Conservation (phyloP, 2,329 filamentous ascomycete genomes). For the Graphilbum fragrans region DNA sequence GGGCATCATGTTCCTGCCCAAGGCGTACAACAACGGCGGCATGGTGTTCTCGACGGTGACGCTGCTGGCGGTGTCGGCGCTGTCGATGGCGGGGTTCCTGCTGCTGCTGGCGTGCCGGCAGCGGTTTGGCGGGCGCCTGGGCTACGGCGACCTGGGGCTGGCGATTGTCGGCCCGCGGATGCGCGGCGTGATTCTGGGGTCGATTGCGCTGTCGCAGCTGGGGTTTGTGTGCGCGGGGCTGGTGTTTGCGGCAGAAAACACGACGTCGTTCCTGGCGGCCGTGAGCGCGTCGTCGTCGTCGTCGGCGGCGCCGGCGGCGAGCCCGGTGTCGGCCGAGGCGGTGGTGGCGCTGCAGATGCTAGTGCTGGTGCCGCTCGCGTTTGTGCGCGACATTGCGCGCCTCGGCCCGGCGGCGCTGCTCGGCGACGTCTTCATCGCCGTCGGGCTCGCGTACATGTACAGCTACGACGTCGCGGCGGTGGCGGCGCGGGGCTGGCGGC, state of each 20-base stretch:
- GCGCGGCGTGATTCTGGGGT: constrained; percentile 53
- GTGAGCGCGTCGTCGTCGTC: constrained; percentile 24
- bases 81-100: constrained; percentile 62
- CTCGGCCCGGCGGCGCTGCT: constrained; percentile 57
- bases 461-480: constrained; percentile 53
- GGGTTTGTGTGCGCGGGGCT: constrained; percentile 69
- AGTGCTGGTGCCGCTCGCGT: constrained; percentile 51
- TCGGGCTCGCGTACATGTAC: constrained; percentile 63
- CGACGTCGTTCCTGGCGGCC: constrained; percentile 54
- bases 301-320: constrained; percentile 7
- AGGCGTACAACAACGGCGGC: constrained; percentile 67
- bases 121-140: constrained; percentile 42
- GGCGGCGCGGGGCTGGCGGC: constrained; percentile 31
- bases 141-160: constrained; percentile 63
- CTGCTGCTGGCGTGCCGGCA: constrained; percentile 56
- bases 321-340: constrained; percentile 33
- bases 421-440: constrained; percentile 59
- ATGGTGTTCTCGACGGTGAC: constrained; percentile 63
- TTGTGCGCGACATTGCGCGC: constrained; percentile 65
- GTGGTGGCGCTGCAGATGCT: constrained; percentile 57
- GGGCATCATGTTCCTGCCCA: constrained; percentile 72
- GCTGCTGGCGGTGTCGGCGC: constrained; percentile 49
- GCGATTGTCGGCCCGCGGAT: constrained; percentile 52
- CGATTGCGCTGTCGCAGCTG: constrained; percentile 62
- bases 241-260: constrained; percentile 67